Evolutionary conservation across 495 filamentous ascomycete species (phyloP), one percentile per base, ranked within the genome.

Genomic region (Penicillium salamii): DNA sequence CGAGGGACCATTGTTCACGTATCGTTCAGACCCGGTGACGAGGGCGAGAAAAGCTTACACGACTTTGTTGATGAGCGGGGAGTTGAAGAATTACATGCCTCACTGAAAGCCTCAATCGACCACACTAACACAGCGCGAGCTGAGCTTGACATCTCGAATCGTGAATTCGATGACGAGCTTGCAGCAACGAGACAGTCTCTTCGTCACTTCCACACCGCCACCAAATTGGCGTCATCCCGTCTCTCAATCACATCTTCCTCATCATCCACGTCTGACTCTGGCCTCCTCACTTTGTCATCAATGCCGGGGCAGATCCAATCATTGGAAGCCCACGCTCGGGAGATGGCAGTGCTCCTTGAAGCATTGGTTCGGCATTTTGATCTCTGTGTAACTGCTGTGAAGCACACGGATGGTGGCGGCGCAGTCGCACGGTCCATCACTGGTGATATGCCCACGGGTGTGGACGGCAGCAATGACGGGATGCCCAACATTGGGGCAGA

Each of bases 351-450:
- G 42, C 74, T 88, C 17, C 77, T 98, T 1, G 82, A 92, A 54
- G 87, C 86, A 2, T 75, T 98, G 17, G 91, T 89, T n/a, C 76
- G 76, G 12, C 95, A 98, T 68, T 97, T 95, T 57, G 93, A 98
- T 67, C 83, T 95, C 46, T 98, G 93, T 60, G 89, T 93, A 17
- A 91, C 84, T 3, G 95, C 95, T 0, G 84, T 97, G 23, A 88
- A 90, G 54, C 87, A 92, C 50, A 96, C 92, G 2, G 91, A 97
- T 72, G 93, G 91, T 19, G 91, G 90, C 11, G 83, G 80, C 17
- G 85, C 86, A 14, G 90, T 89, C 5, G 75, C 80, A 32, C 76
- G 82, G 28, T 73, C 71, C 8, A 80, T 84, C 45, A 75, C 76
- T 11, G 78, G 78, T 3, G 78, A 86, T 52, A 78, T 81, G 54